Conservation (phyloP, 306 rosid genomes). For the Malus sylvestris region DNA sequence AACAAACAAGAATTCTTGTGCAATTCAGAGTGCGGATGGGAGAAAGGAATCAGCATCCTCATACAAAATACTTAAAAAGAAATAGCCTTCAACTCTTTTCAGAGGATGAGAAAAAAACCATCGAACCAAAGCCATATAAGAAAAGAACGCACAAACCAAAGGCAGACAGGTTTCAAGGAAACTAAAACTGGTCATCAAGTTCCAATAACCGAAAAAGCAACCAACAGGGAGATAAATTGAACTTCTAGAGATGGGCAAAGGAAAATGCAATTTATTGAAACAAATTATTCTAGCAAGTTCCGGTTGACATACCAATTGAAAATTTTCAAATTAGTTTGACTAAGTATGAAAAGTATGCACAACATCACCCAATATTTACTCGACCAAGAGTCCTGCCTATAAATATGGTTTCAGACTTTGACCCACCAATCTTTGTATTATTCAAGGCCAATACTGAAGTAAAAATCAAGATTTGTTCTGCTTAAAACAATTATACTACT, state of each 20-base stretch:
- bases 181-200: not conserved
- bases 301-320: not conserved
- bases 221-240: not conserved
- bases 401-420: not conserved
- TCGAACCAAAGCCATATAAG: too few relatives aligned
- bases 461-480: not conserved
- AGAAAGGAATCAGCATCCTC: too few relatives aligned
- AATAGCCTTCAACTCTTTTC: too few relatives aligned
- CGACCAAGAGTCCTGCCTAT: slow-evolving; percentile 1
- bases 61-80: too few relatives aligned
- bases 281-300: not conserved
- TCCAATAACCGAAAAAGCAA: too few relatives aligned
- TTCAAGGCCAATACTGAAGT: not conserved
- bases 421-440: not conserved
- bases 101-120: too few relatives aligned
- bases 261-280: not conserved
- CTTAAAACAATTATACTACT: not conserved
- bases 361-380: not conserved
- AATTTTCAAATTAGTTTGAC: not conserved
- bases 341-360: not conserved
- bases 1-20: too few relatives aligned
- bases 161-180: not conserved
- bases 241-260: not conserved
- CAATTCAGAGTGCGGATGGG: too few relatives aligned
- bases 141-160: not conserved